These are phyloP conservation scores for Aspergillus aculeatus DNA, from an alignment of 2,329 filamentous ascomycete species.

Conservation along the genomic window DNA sequence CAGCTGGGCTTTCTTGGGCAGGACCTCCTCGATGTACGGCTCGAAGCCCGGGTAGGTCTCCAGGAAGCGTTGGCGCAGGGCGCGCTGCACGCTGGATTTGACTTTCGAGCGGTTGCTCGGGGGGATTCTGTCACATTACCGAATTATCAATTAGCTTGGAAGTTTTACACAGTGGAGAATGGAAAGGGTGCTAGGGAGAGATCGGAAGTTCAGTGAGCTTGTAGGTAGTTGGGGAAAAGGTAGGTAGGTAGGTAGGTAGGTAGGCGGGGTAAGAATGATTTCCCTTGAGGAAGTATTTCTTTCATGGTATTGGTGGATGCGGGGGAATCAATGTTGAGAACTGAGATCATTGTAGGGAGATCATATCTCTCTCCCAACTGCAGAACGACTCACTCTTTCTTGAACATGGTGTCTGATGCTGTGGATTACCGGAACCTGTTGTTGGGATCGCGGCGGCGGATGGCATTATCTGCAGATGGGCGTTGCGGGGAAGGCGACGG, in stretches of 20 bases:
- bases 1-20: slow-evolving; percentile 91
- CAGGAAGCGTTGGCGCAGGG: slow-evolving; percentile 76
- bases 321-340: neutral
- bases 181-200: too few species aligned
- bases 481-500: too few species aligned
- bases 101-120: slow-evolving; percentile 87
- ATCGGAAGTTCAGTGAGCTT: too few species aligned
- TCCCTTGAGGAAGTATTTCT: too few species aligned
- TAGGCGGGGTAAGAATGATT: too few species aligned
- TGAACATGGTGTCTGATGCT: slow-evolving; percentile 66
- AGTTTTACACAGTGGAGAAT: neutral
- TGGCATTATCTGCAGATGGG: neutral
- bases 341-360: too few species aligned
- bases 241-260: too few species aligned
- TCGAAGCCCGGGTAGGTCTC: slow-evolving; percentile 82
- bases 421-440: neutral
- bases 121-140: slow-evolving; percentile 58
- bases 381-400: slow-evolving; percentile 71
- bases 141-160: slow-evolving; percentile 12
- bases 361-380: too few species aligned
- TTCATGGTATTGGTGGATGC: neutral
- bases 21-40: slow-evolving; percentile 86
- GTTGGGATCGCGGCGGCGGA: neutral
- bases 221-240: too few species aligned
- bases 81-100: slow-evolving; percentile 92